Evolutionary conservation across 2,329 filamentous ascomycete species (phyloP).

Genomic region (Tolypocladium inflatum): DNA sequence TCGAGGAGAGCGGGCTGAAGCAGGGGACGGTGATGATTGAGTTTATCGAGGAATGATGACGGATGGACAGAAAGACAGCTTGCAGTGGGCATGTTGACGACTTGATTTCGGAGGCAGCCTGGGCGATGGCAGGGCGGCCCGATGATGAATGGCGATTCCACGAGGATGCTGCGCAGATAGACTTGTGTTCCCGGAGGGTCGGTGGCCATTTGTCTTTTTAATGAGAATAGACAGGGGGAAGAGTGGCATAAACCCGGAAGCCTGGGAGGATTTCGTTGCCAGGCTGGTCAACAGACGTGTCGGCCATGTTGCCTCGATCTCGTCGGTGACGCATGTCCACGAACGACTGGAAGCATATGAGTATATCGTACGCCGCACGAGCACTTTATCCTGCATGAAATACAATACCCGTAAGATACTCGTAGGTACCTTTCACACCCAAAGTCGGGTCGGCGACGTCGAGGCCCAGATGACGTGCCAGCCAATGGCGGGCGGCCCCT

Average conservation of each 20-base stretch:
- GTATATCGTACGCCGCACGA: too few species aligned
- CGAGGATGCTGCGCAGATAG: background rate
- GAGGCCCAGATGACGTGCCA: background rate
- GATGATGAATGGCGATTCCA: background rate
- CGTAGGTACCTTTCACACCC: too few species aligned
- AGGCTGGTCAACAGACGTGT: background rate
- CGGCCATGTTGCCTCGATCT: background rate
- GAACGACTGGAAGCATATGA: background rate
- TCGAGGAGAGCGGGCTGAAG: conserved; percentile 77
- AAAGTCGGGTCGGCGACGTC: background rate
- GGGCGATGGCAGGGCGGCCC: background rate
- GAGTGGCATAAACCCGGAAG: background rate
- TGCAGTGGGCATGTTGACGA: background rate
- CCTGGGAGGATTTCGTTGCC: background rate
- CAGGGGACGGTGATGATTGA: conserved; percentile 95
- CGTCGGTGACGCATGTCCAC: background rate
- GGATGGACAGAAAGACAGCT: too few species aligned
- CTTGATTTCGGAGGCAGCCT: background rate
- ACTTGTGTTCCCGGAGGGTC: background rate
- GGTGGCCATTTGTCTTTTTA: background rate
- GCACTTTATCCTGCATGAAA: background rate
- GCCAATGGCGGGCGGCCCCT: background rate
- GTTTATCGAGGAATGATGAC: conserved; percentile 51
- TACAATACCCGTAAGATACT: too few species aligned
- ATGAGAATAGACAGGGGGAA: background rate